Evolutionary conservation across 2,329 filamentous ascomycete species (phyloP).

Genomic region (Ophiognomonia clavigignenti-juglandacearum): DNA sequence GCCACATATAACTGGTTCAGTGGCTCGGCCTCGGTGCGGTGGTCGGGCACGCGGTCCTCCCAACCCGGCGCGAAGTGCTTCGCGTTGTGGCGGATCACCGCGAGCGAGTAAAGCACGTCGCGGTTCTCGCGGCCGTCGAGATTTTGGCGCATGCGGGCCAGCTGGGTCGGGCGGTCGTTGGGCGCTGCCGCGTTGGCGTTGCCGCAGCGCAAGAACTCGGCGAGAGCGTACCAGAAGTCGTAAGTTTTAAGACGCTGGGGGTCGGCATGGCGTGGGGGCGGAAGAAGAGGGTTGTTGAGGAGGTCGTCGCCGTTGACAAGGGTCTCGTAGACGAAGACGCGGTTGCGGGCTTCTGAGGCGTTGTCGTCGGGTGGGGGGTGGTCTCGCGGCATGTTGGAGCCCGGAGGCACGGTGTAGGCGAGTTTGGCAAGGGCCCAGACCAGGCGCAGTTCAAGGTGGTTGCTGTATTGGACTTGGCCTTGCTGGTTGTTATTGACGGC

Average conservation of each 20-base stretch:
- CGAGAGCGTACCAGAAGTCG: conserved; percentile 79
- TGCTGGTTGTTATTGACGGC: conserved; percentile 46
- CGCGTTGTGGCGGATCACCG: conserved; percentile 70
- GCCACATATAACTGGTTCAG: conserved; percentile 64
- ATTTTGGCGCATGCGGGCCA: conserved; percentile 62
- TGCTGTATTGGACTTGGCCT: conserved; percentile 47
- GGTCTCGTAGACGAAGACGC: conserved; percentile 71
- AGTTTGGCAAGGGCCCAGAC: conserved; percentile 57
- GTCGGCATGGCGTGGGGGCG: conserved; percentile 44
- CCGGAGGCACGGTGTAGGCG: conserved; percentile 35
- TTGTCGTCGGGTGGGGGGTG: conserved; percentile 51
- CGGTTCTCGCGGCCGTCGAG: conserved; percentile 80
- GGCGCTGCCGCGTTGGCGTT: conserved; percentile 44
- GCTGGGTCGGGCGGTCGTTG: conserved; percentile 58
- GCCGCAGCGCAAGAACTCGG: conserved; percentile 55
- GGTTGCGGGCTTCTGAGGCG: conserved; percentile 58
- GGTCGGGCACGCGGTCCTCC: conserved; percentile 50
- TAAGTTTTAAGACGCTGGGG: conserved; percentile 57
- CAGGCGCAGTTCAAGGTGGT: conserved; percentile 51
- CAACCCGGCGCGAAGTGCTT: conserved; percentile 58
- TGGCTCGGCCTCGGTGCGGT: conserved; percentile 62
- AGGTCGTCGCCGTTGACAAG: conserved; percentile 70
- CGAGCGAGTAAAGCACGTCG: conserved; percentile 86
- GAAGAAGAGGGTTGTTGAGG: conserved; percentile 48
- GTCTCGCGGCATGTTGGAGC: conserved; percentile 28